A percentile compares a stretch with the other conserved stretches of the same genome.
Evolutionary conservation across 768 basidiomycete genomes (phyloP).

Genomic region (Leccinum truebloodii): DNA sequence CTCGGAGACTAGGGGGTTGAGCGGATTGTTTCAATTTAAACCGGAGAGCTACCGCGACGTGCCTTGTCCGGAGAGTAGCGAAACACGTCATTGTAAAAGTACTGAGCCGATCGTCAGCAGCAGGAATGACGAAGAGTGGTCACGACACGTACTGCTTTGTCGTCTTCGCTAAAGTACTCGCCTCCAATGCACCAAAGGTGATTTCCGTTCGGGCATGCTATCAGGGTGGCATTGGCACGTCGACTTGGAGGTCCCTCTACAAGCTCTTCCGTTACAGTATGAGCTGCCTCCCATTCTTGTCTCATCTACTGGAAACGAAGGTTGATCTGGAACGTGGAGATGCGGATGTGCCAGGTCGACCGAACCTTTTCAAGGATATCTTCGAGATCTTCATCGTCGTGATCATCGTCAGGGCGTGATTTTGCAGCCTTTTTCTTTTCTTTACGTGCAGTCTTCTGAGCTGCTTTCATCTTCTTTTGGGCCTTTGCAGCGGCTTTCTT

Average conservation of each 20-base stretch:
- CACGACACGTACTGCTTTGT: conserved; percentile 57
- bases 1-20: background rate
- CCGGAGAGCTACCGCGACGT: background rate
- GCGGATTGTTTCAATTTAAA: background rate
- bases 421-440: conserved; percentile 61
- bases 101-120: conserved; percentile 39
- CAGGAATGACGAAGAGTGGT: background rate
- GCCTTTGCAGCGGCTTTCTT: conserved; percentile 56
- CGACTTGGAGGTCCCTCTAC: conserved; percentile 81
- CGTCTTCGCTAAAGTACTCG: conserved; percentile 87
- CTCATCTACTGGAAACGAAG: conserved; percentile 58
- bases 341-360: background rate
- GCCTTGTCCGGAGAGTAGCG: conserved; percentile 85
- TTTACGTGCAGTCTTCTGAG: conserved; percentile 69
- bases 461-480: conserved; percentile 65
- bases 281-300: conserved; percentile 80
- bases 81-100: conserved; percentile 88
- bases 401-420: conserved; percentile 44
- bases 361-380: conserved; percentile 69
- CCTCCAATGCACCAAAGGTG: conserved; percentile 86
- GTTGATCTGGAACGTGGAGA: background rate
- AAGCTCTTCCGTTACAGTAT: conserved; percentile 81
- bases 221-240: conserved; percentile 81
- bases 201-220: conserved; percentile 76
- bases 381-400: conserved; percentile 80